Conservation (phyloP, 1,139 yeast species). For the Geotrichum bryndzae region DNA sequence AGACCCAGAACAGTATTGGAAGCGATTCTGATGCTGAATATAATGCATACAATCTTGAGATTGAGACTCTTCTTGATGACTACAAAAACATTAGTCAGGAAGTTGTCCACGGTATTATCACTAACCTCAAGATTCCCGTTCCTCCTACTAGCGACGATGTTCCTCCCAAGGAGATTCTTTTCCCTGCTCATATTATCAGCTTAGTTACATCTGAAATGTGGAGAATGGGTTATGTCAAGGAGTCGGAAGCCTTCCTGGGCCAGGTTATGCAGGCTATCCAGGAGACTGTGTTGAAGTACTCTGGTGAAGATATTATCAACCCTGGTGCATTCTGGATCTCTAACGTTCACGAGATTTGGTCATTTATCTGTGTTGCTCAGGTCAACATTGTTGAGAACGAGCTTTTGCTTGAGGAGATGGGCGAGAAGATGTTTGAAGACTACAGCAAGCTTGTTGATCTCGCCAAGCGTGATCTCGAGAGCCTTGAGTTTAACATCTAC, state of each 20-base stretch:
- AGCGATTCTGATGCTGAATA: constrained; percentile 29
- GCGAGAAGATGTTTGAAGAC: constrained; percentile 83
- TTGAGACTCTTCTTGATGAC: constrained; percentile 55
- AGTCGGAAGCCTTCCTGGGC: constrained; percentile 86
- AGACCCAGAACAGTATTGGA: constrained; percentile 25
- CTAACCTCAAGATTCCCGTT: constrained; percentile 81
- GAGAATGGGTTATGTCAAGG: constrained; percentile 91
- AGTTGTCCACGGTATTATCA: constrained; percentile 79
- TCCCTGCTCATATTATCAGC: constrained; percentile 93
- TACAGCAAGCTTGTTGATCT: constrained; percentile 85
- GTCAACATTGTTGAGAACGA: constrained; percentile 81
- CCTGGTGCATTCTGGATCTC: constrained; percentile 98
- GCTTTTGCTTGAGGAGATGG: constrained; percentile 74
- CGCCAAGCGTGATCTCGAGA: constrained; percentile 90
- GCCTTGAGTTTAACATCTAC: constrained; percentile 86
- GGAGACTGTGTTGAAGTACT: constrained; percentile 42
- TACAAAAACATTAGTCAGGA: constrained; percentile 75
- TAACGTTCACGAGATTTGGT: constrained; percentile 89
- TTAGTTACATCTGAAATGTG: constrained; percentile 95
- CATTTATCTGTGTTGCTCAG: constrained; percentile 92
- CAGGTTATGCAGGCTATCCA: constrained; percentile 87
- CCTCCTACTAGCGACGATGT: constrained; percentile 78
- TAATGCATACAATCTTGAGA: constrained; percentile 34
- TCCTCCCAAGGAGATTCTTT: constrained; percentile 82
- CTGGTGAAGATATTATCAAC: constrained; percentile 81